phyloP scores from a whole-genome alignment of 2,329 filamentous ascomycete species.

The Verticillium dahliae region DNA sequence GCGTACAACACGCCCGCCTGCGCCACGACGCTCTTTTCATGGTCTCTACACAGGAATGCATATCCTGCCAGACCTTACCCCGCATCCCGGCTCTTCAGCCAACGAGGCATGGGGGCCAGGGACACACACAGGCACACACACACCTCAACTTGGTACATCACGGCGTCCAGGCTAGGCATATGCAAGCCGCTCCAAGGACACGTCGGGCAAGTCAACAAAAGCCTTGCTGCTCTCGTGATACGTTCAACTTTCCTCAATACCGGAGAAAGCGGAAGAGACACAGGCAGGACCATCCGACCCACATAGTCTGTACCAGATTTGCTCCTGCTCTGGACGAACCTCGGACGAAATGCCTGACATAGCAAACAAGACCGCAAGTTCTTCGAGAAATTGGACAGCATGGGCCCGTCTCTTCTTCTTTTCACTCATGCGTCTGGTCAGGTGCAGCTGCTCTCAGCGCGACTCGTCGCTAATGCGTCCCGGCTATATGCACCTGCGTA shows the following conservation, averaged over 20 bases:
- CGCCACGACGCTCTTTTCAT: not conserved
- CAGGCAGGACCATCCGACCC: not conserved
- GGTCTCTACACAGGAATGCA: not conserved
- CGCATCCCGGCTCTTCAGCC: constrained; percentile 1
- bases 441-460: not conserved
- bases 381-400: not conserved
- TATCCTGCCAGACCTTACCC: not conserved
- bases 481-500: not conserved
- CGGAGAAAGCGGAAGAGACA: not conserved
- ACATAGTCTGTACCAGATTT: constrained; percentile 1
- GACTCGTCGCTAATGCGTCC: not conserved
- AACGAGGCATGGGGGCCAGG: not conserved
- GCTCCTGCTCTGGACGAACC: not conserved
- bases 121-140: not conserved
- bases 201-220: not conserved
- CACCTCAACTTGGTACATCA: not conserved
- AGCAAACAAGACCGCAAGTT: not conserved
- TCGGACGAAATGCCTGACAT: not conserved
- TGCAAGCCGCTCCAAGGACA: constrained; percentile 1
- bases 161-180: not conserved
- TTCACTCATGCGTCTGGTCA: not conserved
- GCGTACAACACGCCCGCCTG: not conserved
- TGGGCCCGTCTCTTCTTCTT: not conserved
- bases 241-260: not conserved
- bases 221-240: not conserved